phyloP scores from a whole-genome alignment of 495 filamentous ascomycete species.

The Penicillium daleae region DNA sequence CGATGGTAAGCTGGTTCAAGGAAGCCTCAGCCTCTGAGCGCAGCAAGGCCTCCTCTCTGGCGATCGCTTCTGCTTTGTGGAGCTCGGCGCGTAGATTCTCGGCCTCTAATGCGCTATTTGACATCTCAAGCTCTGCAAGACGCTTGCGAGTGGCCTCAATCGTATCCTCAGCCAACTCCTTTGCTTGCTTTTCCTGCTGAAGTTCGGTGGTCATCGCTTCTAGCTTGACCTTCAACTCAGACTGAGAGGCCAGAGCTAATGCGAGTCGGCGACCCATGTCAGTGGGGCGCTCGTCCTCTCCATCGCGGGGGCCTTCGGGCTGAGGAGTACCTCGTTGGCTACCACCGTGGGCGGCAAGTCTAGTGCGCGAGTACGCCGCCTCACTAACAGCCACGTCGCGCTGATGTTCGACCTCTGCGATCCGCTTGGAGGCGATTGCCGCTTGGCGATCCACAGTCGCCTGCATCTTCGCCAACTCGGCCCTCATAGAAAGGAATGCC shows the following conservation, averaged over 20 bases:
- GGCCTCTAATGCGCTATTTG: slow-evolving; percentile 77
- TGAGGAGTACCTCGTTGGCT: slow-evolving; percentile 73
- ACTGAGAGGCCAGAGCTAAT: slow-evolving; percentile 72
- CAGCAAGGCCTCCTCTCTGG: slow-evolving; percentile 76
- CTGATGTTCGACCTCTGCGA: slow-evolving; percentile 92
- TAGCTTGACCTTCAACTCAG: slow-evolving; percentile 71
- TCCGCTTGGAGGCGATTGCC: slow-evolving; percentile 77
- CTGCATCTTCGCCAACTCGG: slow-evolving; percentile 77
- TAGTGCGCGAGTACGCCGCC: slow-evolving; percentile 92
- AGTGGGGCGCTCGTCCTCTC: slow-evolving; percentile 65
- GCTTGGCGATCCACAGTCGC: slow-evolving; percentile 84
- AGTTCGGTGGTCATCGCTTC: slow-evolving; percentile 70
- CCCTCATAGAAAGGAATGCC: slow-evolving; percentile 86
- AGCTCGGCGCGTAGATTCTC: slow-evolving; percentile 85
- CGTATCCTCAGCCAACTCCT: slow-evolving; percentile 86
- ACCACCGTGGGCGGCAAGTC: slow-evolving; percentile 79
- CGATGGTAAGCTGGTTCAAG: slow-evolving; percentile 72
- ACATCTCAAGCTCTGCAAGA: slow-evolving; percentile 82
- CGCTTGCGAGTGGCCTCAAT: slow-evolving; percentile 80
- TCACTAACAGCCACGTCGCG: slow-evolving; percentile 89
- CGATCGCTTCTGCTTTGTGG: slow-evolving; percentile 71
- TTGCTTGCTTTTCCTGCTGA: slow-evolving; percentile 75
- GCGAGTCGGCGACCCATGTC: slow-evolving; percentile 86
- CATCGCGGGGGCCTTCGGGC: slow-evolving; percentile 63
- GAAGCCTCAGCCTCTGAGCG: slow-evolving; percentile 75